Conservation (phyloP, 1,284 basidiomycete species). For the Ganoderma lingzhi region DNA sequence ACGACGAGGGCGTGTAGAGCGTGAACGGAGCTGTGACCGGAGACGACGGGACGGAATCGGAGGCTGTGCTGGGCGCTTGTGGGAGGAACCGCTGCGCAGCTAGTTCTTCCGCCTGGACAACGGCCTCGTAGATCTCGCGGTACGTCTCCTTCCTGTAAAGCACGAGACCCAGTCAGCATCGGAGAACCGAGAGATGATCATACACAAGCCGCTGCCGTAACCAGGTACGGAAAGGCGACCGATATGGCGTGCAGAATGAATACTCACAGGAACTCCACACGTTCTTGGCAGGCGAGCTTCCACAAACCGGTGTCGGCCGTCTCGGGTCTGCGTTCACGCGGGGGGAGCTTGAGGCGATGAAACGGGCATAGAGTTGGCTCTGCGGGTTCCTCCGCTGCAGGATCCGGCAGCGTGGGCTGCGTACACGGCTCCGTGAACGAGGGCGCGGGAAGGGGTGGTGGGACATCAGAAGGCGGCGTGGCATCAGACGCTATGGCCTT, state of each 20-base stretch:
- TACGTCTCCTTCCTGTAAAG: conserved; percentile 23
- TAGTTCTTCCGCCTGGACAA: conserved; percentile 27
- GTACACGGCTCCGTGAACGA: background rate
- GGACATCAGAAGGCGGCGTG: background rate
- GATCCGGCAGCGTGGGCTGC: background rate
- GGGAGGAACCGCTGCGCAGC: conserved; percentile 1
- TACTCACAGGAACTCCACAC: conserved; percentile 28
- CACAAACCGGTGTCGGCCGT: conserved; percentile 25
- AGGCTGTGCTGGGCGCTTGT: conserved; percentile 12
- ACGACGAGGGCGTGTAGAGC: conserved; percentile 27
- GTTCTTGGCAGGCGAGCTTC: conserved; percentile 31
- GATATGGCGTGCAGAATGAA: background rate
- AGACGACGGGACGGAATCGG: background rate
- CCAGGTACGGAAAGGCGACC: background rate
- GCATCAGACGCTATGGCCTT: background rate
- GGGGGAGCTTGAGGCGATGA: conserved; percentile 8
- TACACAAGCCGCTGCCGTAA: conserved; percentile 4
- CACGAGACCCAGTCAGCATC: background rate
- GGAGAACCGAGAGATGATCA: background rate
- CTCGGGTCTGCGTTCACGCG: conserved; percentile 15
- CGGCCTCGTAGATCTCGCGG: conserved; percentile 22
- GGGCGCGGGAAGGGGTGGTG: background rate
- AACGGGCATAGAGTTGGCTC: conserved; percentile 19
- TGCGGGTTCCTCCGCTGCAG: background rate
- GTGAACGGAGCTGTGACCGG: conserved; percentile 19